phyloP scores from a whole-genome alignment of 2,329 filamentous ascomycete genomes.

The Colletotrichum navitas region DNA sequence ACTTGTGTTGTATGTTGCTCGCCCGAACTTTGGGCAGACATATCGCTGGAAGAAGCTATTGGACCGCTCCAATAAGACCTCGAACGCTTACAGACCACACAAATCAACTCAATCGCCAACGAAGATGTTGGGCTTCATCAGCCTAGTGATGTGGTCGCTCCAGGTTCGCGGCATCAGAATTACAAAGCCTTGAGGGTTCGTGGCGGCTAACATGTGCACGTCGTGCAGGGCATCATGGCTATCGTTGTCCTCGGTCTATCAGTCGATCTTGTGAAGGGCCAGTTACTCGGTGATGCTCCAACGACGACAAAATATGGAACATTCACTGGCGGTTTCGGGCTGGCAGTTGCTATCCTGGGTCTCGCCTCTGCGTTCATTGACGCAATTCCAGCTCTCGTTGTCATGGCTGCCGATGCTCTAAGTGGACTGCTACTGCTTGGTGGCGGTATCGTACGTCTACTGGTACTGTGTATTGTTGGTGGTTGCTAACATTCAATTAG shows the following conservation, averaged over 20 bases:
- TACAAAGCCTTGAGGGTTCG: not conserved
- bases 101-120: not conserved
- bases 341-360: conserved; percentile 26
- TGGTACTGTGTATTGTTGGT: too few species aligned
- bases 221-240: conserved; percentile 30
- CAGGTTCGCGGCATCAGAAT: conserved; percentile 22
- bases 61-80: not conserved
- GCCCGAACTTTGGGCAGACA: not conserved
- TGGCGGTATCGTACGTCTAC: conserved; percentile 37
- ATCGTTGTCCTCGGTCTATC: conserved; percentile 38
- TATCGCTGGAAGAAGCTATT: not conserved
- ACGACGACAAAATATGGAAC: conserved; percentile 30
- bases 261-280: conserved; percentile 17
- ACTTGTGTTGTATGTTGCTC: not conserved
- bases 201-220: not conserved
- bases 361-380: conserved; percentile 30
- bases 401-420: conserved; percentile 33
- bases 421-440: conserved; percentile 32
- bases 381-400: conserved; percentile 23
- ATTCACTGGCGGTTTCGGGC: conserved; percentile 34
- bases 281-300: conserved; percentile 23
- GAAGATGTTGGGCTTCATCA: conserved; percentile 29
- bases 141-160: conserved; percentile 28
- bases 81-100: not conserved
- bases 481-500: conserved; percentile 8